Evolutionary conservation across 441 rosid genomes (phyloP).

Genomic region (Croton setiger): DNA sequence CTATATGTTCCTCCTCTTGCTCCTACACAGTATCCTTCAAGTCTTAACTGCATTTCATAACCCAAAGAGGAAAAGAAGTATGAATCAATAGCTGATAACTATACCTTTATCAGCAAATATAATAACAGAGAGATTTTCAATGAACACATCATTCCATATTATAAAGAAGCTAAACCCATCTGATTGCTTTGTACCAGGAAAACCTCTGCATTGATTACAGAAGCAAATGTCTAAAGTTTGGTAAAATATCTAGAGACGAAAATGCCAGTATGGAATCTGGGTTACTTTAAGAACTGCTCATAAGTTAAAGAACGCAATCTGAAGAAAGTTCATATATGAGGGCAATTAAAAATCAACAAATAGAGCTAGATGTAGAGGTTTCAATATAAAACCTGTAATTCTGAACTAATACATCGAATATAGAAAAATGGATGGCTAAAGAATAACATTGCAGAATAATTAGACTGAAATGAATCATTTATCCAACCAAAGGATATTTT

Average conservation of each 20-base stretch:
- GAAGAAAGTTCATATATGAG: not conserved
- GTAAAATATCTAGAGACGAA: not conserved
- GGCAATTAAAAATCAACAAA: too few relatives aligned
- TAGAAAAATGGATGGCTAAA: too few relatives aligned
- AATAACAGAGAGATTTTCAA: not conserved
- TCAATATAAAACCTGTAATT: too few relatives aligned
- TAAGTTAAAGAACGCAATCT: not conserved
- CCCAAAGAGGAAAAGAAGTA: conserved; percentile 11
- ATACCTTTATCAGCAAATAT: not conserved
- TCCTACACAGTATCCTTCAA: conserved; percentile 16
- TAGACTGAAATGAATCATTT: not conserved
- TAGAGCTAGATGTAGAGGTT: too few relatives aligned
- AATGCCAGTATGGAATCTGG: not conserved
- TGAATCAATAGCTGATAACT: not conserved
- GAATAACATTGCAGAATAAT: too few relatives aligned
- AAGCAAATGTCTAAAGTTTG: not conserved
- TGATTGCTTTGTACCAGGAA: not conserved
- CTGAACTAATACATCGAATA: too few relatives aligned
- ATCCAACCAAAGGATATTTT: conserved; percentile 6
- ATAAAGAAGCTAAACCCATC: not conserved
- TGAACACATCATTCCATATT: not conserved
- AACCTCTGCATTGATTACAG: not conserved
- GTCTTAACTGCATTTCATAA: conserved; percentile 22
- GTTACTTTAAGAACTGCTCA: not conserved
- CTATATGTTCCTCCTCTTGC: conserved; percentile 7